Evolutionary conservation across 2,329 filamentous ascomycete genomes (phyloP), one percentile per base, ranked within the genome.

Genomic region (Lomentospora prolificans): DNA sequence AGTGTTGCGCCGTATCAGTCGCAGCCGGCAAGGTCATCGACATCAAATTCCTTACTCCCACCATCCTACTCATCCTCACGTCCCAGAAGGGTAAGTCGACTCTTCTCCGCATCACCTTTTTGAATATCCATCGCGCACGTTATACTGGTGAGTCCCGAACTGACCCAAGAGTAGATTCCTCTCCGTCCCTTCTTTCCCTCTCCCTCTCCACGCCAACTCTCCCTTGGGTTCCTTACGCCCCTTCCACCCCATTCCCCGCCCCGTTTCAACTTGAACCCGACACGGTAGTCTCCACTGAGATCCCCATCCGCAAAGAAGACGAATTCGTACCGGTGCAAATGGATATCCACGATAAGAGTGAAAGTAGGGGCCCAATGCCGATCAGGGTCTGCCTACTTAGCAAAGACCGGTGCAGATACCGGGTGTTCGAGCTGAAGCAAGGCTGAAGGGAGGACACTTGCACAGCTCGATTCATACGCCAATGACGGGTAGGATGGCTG

Each of bases 11-110:
- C 24, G 59, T 82, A 7, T 67, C 67, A 30, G 66, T 81, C 1
- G 70, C 67, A 1, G 63, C 69, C 4, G 70, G 69, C 9, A 69
- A 66, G n/a, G 68, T 85, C 14, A 66, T 81, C 19, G 85, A 90
- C 64, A 67, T 86, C 12, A 84, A 85, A 64, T 89, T 90, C 63
- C 75, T 88, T 46, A 76, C 86, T 61, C 80, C 86, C 56, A 68
- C 75, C 10, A 75, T 71, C 0, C 65, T 90, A 1, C 73, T 90
- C 55, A 61, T 88, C 1, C 75, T 90, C 2, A 68, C 79, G 10
- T 51, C 12, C 7, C 17, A 48, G 24, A 28, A 50, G 51, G 46
- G 53, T 55, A 9, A 14, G 53, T 19, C 5, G 9, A 9, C 24
- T 17, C 36, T 46, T 14, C 44, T 24, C 27, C 30, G 7, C 3